Evolutionary conservation across 805 yeast species (phyloP).

Genomic region (Starmerella roubikii): DNA sequence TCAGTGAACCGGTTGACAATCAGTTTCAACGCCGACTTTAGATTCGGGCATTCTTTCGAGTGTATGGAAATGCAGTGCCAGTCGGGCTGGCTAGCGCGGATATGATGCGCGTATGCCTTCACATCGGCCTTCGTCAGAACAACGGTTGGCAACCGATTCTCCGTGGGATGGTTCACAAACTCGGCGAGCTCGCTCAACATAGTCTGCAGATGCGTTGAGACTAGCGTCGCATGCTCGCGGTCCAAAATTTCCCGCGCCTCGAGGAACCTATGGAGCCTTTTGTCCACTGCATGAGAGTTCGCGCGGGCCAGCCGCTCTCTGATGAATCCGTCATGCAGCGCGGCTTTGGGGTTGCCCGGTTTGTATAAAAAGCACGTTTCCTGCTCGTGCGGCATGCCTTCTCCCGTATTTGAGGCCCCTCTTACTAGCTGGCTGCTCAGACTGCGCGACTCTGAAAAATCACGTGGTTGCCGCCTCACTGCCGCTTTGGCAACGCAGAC

Average conservation of each 20-base stretch:
- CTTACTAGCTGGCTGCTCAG: no score
- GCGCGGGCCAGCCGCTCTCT: conserved; percentile 3
- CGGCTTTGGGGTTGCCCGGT: conserved; percentile 2
- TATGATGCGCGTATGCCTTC: background rate
- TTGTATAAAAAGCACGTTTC: conserved; percentile 12
- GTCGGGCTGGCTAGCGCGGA: conserved; percentile 1
- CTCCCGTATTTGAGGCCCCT: no score
- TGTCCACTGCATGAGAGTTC: background rate
- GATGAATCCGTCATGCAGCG: background rate
- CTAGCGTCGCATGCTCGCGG: background rate
- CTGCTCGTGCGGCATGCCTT: conserved; percentile 5
- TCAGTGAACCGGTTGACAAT: conserved; percentile 26
- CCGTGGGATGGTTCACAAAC: conserved; percentile 1
- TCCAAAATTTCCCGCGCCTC: conserved; percentile 4
- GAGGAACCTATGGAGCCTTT: conserved; percentile 4
- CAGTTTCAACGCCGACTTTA: conserved; percentile 24
- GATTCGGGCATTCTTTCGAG: conserved; percentile 27
- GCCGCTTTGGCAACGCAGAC: no score
- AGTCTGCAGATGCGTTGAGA: background rate
- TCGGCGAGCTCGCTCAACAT: background rate
- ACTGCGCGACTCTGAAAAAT: no score
- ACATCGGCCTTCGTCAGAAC: conserved; percentile 8
- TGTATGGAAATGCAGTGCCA: conserved; percentile 22
- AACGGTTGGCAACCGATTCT: conserved; percentile 1
- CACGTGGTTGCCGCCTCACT: no score